Evolutionary conservation across 805 yeast genomes (phyloP).

Genomic region (Kodamaea fukazawae): DNA sequence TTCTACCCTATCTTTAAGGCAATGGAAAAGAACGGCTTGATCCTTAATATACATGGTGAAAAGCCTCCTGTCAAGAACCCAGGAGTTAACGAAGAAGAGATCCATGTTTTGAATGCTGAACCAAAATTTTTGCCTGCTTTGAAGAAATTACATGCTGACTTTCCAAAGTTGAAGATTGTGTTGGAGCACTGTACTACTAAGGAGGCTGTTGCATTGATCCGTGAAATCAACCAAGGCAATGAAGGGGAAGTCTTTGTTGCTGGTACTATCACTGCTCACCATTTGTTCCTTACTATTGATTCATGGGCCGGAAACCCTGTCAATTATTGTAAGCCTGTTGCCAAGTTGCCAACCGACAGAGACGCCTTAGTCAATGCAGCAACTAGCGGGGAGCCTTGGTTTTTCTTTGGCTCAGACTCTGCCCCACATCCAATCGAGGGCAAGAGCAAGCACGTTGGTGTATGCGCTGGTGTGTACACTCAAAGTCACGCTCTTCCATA

Average conservation of each 20-base stretch:
- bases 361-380: constrained; percentile 84
- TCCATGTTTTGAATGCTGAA: constrained; percentile 93
- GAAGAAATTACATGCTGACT: constrained; percentile 68
- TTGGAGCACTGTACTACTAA: constrained; percentile 94
- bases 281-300: constrained; percentile 81
- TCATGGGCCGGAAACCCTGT: constrained; percentile 96
- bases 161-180: constrained; percentile 83
- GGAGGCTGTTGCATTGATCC: constrained; percentile 79
- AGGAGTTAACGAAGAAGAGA: constrained; percentile 55
- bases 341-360: constrained; percentile 84
- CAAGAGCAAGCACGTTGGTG: constrained; percentile 75
- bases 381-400: constrained; percentile 84
- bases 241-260: constrained; percentile 56
- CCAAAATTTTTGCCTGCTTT: constrained; percentile 89
- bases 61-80: constrained; percentile 61
- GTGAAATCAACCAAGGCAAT: constrained; percentile 52
- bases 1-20: constrained; percentile 90
- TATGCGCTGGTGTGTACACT: constrained; percentile 97
- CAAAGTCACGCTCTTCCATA: constrained; percentile 81
- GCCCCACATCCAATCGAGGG: constrained; percentile 92
- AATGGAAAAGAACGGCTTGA: constrained; percentile 73
- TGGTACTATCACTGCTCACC: constrained; percentile 96
- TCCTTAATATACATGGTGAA: constrained; percentile 93
- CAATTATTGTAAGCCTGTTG: constrained; percentile 97
- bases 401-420: constrained; percentile 95